Evolutionary conservation across 2,329 filamentous ascomycete genomes (phyloP), one percentile per base, ranked within the genome.

Genomic region (Hymenoscyphus albidus): DNA sequence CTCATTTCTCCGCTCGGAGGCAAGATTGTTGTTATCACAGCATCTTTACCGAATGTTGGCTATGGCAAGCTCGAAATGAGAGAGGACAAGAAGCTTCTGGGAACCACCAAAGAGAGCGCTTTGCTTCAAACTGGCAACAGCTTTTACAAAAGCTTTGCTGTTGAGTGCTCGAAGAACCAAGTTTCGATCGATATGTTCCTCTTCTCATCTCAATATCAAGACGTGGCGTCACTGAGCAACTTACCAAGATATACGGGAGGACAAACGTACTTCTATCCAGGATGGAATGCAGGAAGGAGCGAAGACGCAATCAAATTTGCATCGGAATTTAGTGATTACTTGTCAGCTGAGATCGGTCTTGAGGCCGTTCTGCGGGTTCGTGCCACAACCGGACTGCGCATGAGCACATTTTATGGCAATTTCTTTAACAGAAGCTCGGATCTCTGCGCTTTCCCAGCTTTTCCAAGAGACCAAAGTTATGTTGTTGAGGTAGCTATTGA

Each of bases 391-490:
- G 95, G 95, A 61, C 80, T 99, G 65, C 88, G 95, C 62, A 98
- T 98, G 91, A 97, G 89, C 80, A 93, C 94, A 1, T 99, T 99
- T 80, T 99, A 98, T 78, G 95, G 95, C 71, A 99, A 99, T 81
- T 99, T 99, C 80, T 99, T 99, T 84, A 99, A 98, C 81, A 87
- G 95, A 71, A 97, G 92, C 76, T 97, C 93, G 16, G 95, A 99
- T 79, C 86, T 99, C 39, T 98, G 95, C 77, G 95, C 95, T 13
- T 99, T 99, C 83, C 95, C 95, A 1, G 93, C 95, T 0, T 98
- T 99, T 82, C 95, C 95, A 39, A 89, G 95, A 75, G 95, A 99
- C 74, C 95, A 99, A 77, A 93, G 91, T 68, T 98, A 98, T 75
- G 95, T 98, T 55, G 94, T 99, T 22, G 95, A 99, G 78, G 96